phyloP scores from a whole-genome alignment of 257 asterid genomes.

The Marsdenia floribunda region DNA sequence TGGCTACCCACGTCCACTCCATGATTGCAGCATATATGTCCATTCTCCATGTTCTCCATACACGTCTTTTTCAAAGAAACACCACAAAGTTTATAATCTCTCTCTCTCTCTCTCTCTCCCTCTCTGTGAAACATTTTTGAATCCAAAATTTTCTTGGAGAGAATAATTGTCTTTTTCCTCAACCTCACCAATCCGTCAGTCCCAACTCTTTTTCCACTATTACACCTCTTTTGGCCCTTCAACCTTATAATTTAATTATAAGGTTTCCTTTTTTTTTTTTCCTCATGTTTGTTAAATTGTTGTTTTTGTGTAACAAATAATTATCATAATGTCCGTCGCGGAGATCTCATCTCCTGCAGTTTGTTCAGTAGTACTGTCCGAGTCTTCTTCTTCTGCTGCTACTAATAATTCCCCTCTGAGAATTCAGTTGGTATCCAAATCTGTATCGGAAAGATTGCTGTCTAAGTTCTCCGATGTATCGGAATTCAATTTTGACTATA shows the following conservation, averaged over 20 bases:
- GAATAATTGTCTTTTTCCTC: slow-evolving; percentile 1
- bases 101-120: not conserved
- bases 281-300: too few species aligned
- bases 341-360: slow-evolving; percentile 38
- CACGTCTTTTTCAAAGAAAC: slow-evolving; percentile 36
- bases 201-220: slow-evolving; percentile 10
- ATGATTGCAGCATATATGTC: slow-evolving; percentile 29
- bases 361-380: not conserved
- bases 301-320: not conserved
- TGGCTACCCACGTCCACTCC: slow-evolving; percentile 32
- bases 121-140: not conserved
- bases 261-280: slow-evolving; percentile 9
- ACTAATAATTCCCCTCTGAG: slow-evolving; percentile 18
- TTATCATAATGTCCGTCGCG: slow-evolving; percentile 37
- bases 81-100: too few species aligned
- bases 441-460: slow-evolving; percentile 62
- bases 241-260: not conserved
- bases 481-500: slow-evolving; percentile 62
- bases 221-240: not conserved
- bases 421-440: slow-evolving; percentile 64
- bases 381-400: not conserved
- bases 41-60: slow-evolving; percentile 33
- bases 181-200: slow-evolving; percentile 23
- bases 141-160: not conserved
- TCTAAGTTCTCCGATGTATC: slow-evolving; percentile 60